These are phyloP conservation scores for Zangia roseola DNA, from an alignment of 768 basidiomycete species.

Conservation along the genomic window DNA sequence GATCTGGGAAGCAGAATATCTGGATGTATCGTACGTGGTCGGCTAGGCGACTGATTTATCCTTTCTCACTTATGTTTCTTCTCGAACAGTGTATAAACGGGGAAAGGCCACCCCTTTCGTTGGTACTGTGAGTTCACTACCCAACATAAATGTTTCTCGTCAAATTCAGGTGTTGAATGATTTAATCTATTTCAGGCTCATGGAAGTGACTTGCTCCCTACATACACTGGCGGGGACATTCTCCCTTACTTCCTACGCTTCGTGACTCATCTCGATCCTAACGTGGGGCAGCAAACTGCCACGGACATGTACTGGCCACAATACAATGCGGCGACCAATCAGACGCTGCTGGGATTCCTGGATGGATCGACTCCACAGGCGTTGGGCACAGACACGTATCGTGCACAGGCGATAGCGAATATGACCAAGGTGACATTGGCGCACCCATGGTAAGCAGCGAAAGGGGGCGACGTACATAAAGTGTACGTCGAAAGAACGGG, in stretches of 20 bases:
- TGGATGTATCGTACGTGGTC: constrained; percentile 36
- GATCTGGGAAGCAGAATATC: constrained; percentile 37
- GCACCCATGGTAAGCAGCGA: constrained; percentile 6
- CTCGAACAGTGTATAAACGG: too few relatives aligned
- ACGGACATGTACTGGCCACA: constrained; percentile 42
- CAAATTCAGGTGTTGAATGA: too few relatives aligned
- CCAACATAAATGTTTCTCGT: too few relatives aligned
- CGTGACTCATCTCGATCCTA: constrained; percentile 35
- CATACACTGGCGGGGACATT: constrained; percentile 43
- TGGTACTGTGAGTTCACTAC: too few relatives aligned
- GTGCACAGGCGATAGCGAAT: constrained; percentile 37
- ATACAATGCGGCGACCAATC: constrained; percentile 33
- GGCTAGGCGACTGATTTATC: too few relatives aligned
- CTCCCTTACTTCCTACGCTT: constrained; percentile 34
- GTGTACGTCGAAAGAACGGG: too few relatives aligned
- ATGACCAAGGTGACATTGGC: constrained; percentile 17
- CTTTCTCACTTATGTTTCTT: too few relatives aligned
- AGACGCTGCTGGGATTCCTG: constrained; percentile 40
- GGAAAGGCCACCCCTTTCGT: too few relatives aligned
- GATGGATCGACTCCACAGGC: constrained; percentile 34
- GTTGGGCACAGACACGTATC: constrained; percentile 44
- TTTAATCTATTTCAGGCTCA: constrained; percentile 43
- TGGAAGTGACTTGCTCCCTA: constrained; percentile 40
- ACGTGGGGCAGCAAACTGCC: constrained; percentile 30
- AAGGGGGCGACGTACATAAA: too few relatives aligned